Evolutionary conservation across 2,329 filamentous ascomycete genomes (phyloP).

Genomic region (Metarhizium brunneum): DNA sequence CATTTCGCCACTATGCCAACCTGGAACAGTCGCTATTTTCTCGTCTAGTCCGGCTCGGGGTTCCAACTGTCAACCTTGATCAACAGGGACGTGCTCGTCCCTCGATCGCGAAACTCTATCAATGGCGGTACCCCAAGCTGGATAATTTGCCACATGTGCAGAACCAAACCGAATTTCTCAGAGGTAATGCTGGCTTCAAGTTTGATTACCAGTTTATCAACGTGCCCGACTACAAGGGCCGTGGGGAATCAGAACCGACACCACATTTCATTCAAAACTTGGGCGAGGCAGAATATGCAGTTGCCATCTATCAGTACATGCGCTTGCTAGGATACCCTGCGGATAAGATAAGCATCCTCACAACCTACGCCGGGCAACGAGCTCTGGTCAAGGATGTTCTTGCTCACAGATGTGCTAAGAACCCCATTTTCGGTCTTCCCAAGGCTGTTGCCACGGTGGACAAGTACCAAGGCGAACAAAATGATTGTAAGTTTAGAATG

Average conservation of each 20-base stretch:
- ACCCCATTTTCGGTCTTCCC: slow-evolving; percentile 79
- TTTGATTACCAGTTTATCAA: slow-evolving; percentile 97
- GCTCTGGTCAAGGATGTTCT: slow-evolving; percentile 85
- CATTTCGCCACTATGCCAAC: slow-evolving; percentile 91
- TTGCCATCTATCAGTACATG: slow-evolving; percentile 97
- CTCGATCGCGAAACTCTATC: slow-evolving; percentile 80
- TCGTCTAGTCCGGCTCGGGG: slow-evolving; percentile 78
- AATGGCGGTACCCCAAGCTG: slow-evolving; percentile 81
- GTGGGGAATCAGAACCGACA: slow-evolving; percentile 79
- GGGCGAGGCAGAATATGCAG: slow-evolving; percentile 93
- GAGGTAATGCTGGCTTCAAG: slow-evolving; percentile 83
- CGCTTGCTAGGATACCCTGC: slow-evolving; percentile 87
- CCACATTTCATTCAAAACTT: slow-evolving; percentile 96
- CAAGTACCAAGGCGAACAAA: slow-evolving; percentile 98
- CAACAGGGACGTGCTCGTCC: slow-evolving; percentile 87
- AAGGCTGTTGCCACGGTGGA: slow-evolving; percentile 90
- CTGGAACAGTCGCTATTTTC: slow-evolving; percentile 94
- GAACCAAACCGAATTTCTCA: slow-evolving; percentile 58
- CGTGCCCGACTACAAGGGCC: slow-evolving; percentile 84
- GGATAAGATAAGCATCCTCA: slow-evolving; percentile 73
- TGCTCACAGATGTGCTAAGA: slow-evolving; percentile 70
- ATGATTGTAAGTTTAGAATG: slow-evolving; percentile 66
- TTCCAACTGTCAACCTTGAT: slow-evolving; percentile 84
- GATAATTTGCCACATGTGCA: slow-evolving; percentile 71
- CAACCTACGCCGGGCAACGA: slow-evolving; percentile 87